Base-by-base conservation (phyloP, 2,329 filamentous ascomycete genomes). In the Aureobasidium sp. region DNA sequence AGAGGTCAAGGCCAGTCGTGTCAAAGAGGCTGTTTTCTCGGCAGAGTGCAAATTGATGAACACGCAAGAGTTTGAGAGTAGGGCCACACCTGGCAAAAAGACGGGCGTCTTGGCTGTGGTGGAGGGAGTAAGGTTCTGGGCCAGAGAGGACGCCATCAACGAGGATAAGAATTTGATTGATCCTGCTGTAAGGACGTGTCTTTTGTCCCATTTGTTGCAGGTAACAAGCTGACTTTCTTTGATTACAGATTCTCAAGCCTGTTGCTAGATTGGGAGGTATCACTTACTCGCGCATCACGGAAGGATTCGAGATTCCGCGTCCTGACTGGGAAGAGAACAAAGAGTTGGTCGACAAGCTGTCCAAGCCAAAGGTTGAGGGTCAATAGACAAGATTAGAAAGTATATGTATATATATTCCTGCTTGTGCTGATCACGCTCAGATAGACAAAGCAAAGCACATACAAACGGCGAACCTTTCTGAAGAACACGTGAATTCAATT, bases 101-200 rank as follows among this genome's bases (percentile, higher is more conserved):
- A 85, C 85, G 1, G 82, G 85, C 1, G 84, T 85, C 3, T 64
- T 95, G 58, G 85, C 80, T 1, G 78, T 95, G 29, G 75, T 96
- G 11, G 89, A 96, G 71, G 91, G 89, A 0, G 83, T 86, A 29
- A 77, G 84, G 24, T 95, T 96, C 65, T 96, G 90, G 89, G 89
- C 84, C 2, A 74, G 90, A 50, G 88, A 94, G 66, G 91, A 96
- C 70, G 90, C 90, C 2, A 73, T 95, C 56, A 88, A 95, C 61
- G 81, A 87, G 64, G 84, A 89, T 7, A 79, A 75, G 63, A 88
- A 82, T 59, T 62, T 88, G 37, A 75, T 97, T 54, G 86, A 94
- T 67, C 81, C 88, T 10, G 78, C 72, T 49, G 80, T 84, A 65
- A 71, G 78, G 71, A 1, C 10, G 39, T 45, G 4, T 19, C 7